Percentiles rank a stretch among this genome's conserved stretches.
Conservation (phyloP, 441 rosid species). For the Melastoma candidum region DNA sequence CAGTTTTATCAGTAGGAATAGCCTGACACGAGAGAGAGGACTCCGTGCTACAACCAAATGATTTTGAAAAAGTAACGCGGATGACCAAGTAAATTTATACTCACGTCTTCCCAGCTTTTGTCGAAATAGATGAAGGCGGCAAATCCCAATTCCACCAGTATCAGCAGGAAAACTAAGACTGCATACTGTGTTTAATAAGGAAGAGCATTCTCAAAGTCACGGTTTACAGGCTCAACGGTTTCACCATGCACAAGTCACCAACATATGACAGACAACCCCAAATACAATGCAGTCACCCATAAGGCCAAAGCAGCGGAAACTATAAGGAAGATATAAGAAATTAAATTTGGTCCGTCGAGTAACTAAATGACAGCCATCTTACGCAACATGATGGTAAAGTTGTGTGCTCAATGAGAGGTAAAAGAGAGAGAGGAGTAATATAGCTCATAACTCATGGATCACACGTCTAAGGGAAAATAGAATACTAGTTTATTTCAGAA, state of each 20-base stretch:
- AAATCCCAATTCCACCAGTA: constrained; percentile 14
- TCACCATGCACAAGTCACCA: too few relatives aligned
- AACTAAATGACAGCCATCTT: too few relatives aligned
- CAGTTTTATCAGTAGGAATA: constrained; percentile 83
- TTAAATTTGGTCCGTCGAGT: too few relatives aligned
- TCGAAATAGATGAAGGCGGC: constrained; percentile 17
- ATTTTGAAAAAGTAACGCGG: not conserved
- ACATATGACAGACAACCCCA: too few relatives aligned
- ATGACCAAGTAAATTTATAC: constrained; percentile 11
- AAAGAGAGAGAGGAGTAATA: too few relatives aligned
- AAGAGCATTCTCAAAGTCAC: constrained; percentile 23
- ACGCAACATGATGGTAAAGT: too few relatives aligned
- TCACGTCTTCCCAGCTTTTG: constrained; percentile 67
- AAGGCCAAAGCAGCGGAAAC: too few relatives aligned
- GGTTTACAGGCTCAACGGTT: not conserved
- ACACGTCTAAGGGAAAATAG: not conserved
- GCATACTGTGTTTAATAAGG: constrained; percentile 65
- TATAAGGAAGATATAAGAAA: too few relatives aligned
- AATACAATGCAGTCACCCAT: too few relatives aligned
- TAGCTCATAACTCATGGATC: not conserved
- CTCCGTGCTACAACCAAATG: constrained; percentile 5
- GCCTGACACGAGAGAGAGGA: constrained; percentile 37
- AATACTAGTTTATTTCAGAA: not conserved
- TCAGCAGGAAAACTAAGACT: constrained; percentile 13
- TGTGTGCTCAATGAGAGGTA: too few relatives aligned